Evolutionary conservation across 192 early-diverging fungal genomes (phyloP).

Genomic region (Backusella liffmaniae): DNA sequence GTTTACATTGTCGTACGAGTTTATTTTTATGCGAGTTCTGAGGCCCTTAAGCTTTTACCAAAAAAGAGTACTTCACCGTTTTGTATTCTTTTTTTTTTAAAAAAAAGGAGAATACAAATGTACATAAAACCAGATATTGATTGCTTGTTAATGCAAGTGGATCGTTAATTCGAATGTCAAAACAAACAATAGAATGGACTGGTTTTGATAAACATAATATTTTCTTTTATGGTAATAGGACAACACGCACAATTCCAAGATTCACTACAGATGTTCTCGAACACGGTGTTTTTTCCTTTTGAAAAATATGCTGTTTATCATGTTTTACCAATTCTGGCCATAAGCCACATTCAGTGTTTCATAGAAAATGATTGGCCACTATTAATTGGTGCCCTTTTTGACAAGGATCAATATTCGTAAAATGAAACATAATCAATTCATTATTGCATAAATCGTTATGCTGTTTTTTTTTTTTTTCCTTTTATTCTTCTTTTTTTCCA

Average conservation of each 20-base stretch:
- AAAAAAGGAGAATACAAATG: neutral
- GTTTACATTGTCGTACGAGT: neutral
- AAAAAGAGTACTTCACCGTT: neutral
- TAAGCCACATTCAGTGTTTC: neutral
- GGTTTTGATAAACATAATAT: neutral
- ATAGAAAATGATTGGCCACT: neutral
- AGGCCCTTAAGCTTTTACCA: neutral
- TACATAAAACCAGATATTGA: neutral
- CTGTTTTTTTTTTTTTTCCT: neutral
- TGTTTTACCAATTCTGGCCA: neutral
- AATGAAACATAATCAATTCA: neutral
- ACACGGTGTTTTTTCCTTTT: neutral
- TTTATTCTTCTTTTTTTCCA: neutral
- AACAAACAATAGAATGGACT: neutral
- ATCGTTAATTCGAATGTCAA: neutral
- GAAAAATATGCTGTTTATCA: neutral
- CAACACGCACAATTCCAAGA: neutral
- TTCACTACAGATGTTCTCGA: neutral
- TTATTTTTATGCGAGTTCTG: neutral
- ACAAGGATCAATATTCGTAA: neutral
- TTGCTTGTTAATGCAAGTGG: neutral
- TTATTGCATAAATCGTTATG: slow-evolving; percentile 1
- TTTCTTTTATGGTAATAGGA: neutral
- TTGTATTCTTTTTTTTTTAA: neutral
- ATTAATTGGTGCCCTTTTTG: neutral